These are phyloP conservation scores for Aurinia saxatilis DNA, from an alignment of 345 rosid species.

Conservation along the genomic window DNA sequence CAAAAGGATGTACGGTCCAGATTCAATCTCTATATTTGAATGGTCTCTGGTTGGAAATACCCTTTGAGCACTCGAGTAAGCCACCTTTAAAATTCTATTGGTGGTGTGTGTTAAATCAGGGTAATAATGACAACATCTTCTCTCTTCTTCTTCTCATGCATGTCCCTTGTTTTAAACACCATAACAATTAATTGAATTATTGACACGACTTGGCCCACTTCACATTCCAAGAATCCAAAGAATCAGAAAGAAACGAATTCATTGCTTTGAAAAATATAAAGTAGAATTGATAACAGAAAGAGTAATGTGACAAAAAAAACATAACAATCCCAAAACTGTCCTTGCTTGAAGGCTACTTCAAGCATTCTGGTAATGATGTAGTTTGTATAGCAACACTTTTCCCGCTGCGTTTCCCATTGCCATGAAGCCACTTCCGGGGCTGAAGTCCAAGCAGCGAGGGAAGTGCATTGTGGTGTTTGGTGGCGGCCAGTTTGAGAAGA, in stretches of 20 bases:
- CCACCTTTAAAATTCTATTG: not conserved
- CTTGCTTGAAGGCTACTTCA: constrained; percentile 24
- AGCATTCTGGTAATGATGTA: constrained; percentile 82
- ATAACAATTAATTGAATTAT: not conserved
- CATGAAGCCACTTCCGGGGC: constrained; percentile 92
- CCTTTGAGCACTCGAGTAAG: constrained; percentile 20
- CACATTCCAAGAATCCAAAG: not conserved
- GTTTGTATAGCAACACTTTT: constrained; percentile 72
- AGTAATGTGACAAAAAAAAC: constrained; percentile 1
- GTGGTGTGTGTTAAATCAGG: not conserved
- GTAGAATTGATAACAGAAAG: not conserved
- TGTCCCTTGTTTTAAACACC: not conserved
- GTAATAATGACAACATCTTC: constrained; percentile 20
- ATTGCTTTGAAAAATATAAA: constrained; percentile 4
- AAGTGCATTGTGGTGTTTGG: constrained; percentile 44
- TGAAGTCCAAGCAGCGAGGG: constrained; percentile 85
- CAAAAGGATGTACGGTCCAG: constrained; percentile 12
- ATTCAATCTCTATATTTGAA: constrained; percentile 3
- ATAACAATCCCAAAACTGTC: constrained; percentile 14
- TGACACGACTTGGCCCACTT: constrained; percentile 11
- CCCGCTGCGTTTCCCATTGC: constrained; percentile 86
- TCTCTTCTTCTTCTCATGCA: not conserved
- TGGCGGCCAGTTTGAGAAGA: constrained; percentile 81
- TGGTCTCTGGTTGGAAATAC: not conserved
- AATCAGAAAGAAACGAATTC: not conserved